Evolutionary conservation across 2,329 filamentous ascomycete genomes (phyloP), one percentile per base, ranked within the genome.

Genomic region (Colletotrichum acutatum): DNA sequence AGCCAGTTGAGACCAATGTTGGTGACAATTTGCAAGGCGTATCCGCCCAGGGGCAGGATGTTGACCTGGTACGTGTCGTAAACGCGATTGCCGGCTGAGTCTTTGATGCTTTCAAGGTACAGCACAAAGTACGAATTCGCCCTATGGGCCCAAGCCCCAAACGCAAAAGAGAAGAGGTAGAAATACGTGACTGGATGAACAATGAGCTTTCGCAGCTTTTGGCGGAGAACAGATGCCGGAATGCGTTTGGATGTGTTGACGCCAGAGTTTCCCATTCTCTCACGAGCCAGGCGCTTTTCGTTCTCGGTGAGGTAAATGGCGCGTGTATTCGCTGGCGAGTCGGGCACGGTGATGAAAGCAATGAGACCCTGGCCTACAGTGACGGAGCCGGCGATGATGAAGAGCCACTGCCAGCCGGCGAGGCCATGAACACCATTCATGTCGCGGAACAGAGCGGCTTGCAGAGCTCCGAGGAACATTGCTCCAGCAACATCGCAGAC

Each of bases 351-450:
- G 59, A 86, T 79, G 65, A 83, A 80, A 0, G 83, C 83, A 8
- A 81, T 69, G 16, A 84, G 67, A 6, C 84, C 85, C 70, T 86
- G 80, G 5, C 79, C 76, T 24, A 86, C 81, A 3, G 85, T 86
- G 26, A 84, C 82, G 49, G 80, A 77, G 1, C 85, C 85, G 1
- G 85, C 82, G 30, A 87, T 82, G 46, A 86, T 83, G 42, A 86
- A 86, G 0, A 86, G 78, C 85, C 85, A 87, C 68, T 83, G 82
- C 85, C 85, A 87, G 4, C 84, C 84, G 1, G 77, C 76, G 3
- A 86, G 76, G 0, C 84, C 84, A 19, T 79, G 78, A 0, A 81
- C 81, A 24, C 83, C 82, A 62, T 86, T 82, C 75, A 87, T 80
- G 52, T 82, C 80, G 24, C 79, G 78, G 62, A 85, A 84, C 2